These are phyloP conservation scores for Rhizophagus sp. DNA, from an alignment of 192 early-diverging fungal species.

Conservation along the genomic window DNA sequence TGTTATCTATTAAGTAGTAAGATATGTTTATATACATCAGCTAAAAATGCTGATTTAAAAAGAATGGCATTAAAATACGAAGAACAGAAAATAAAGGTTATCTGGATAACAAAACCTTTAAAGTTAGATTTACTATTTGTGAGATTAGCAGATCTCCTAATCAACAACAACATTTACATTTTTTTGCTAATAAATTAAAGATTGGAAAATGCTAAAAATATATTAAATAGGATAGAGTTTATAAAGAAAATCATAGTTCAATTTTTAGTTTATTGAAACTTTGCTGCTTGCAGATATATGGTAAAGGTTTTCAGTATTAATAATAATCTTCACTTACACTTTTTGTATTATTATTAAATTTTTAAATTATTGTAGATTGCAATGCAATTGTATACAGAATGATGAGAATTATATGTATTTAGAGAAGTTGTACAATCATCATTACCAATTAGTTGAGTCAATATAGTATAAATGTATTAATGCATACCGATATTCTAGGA, in stretches of 20 bases:
- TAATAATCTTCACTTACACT: too few relatives aligned
- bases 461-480: too few relatives aligned
- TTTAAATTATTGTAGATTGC: too few relatives aligned
- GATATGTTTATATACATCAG: slow-evolving; percentile 23
- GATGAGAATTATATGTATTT: too few relatives aligned
- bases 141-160: slow-evolving; percentile 23
- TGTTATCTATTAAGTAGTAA: slow-evolving; percentile 24
- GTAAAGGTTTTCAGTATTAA: too few relatives aligned
- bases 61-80: slow-evolving; percentile 10
- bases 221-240: slow-evolving; percentile 15
- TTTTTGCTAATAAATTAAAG: slow-evolving; percentile 15
- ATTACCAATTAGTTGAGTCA: too few relatives aligned
- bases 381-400: too few relatives aligned
- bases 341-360: too few relatives aligned
- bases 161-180: slow-evolving; percentile 20
- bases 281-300: not conserved
- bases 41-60: slow-evolving; percentile 10
- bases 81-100: slow-evolving; percentile 21
- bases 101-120: slow-evolving; percentile 20
- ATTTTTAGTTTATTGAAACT: slow-evolving; percentile 21
- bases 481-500: too few relatives aligned
- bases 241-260: not conserved
- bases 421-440: too few relatives aligned
- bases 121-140: slow-evolving; percentile 7
- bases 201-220: slow-evolving; percentile 28